phyloP scores from a whole-genome alignment of 148 eudicot genomes.

The Rhododendron kiyosumense region DNA sequence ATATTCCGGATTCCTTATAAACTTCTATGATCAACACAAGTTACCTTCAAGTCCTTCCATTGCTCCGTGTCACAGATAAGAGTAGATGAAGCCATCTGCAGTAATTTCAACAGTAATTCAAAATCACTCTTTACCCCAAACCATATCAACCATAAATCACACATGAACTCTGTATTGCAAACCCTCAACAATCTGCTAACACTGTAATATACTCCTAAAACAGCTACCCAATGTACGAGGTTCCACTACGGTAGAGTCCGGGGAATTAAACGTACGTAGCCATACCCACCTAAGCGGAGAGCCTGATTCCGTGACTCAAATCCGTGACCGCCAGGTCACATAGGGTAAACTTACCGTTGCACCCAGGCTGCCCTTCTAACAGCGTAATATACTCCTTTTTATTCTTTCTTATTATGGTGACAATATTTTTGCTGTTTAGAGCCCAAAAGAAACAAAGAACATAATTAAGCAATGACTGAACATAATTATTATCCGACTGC shows the following conservation, averaged over 20 bases:
- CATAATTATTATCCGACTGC: background rate
- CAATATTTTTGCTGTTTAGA: background rate
- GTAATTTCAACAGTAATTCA: background rate
- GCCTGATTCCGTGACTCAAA: background rate
- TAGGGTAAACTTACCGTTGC: no score
- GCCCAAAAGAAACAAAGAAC: background rate
- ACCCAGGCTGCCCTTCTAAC: background rate
- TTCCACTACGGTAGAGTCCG: background rate
- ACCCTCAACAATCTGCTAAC: background rate
- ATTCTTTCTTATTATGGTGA: no score
- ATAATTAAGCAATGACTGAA: no score
- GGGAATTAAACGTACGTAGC: background rate
- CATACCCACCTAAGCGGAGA: background rate
- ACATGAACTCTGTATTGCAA: background rate
- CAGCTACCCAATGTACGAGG: background rate
- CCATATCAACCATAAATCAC: background rate
- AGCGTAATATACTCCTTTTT: no score
- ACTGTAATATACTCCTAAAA: background rate
- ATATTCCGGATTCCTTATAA: background rate
- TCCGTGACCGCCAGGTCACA: background rate
- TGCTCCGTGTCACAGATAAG: slow-evolving; percentile 63
- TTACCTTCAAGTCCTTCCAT: slow-evolving; percentile 80
- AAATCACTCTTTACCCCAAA: background rate
- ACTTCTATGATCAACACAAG: background rate
- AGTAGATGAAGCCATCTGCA: slow-evolving; percentile 73